A percentile compares a stretch with the other conserved stretches of the same genome.
These are phyloP conservation scores for Hygrophorus russula DNA, from an alignment of 768 basidiomycete genomes.

Conservation along the genomic window DNA sequence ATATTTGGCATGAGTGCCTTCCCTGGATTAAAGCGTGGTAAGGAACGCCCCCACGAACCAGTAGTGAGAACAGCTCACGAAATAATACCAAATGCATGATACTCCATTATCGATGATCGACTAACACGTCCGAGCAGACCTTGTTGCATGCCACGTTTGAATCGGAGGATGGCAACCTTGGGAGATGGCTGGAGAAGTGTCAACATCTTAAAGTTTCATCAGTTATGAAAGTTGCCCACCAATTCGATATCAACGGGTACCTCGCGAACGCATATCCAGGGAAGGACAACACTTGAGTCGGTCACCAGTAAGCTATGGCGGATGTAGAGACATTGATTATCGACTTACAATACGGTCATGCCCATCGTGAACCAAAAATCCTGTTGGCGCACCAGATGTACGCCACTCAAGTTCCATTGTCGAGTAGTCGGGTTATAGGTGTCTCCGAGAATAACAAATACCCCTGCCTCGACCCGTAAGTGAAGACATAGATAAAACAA, in stretches of 20 bases:
- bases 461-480: constrained; percentile 25
- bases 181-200: constrained; percentile 47
- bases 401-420: constrained; percentile 46
- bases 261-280: constrained; percentile 67
- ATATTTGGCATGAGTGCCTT: constrained; percentile 60
- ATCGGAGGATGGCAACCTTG: constrained; percentile 73
- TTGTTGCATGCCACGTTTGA: constrained; percentile 78
- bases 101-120: constrained; percentile 65
- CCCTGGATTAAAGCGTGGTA: constrained; percentile 20
- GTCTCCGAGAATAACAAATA: constrained; percentile 57
- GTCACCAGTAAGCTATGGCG: neutral
- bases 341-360: constrained; percentile 61
- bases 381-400: constrained; percentile 50
- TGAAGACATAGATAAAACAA: neutral
- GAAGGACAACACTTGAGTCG: constrained; percentile 45
- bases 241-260: constrained; percentile 68
- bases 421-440: constrained; percentile 44
- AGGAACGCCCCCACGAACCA: neutral
- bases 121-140: constrained; percentile 66
- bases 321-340: neutral
- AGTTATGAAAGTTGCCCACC: constrained; percentile 26
- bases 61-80: constrained; percentile 34
- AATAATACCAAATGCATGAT: constrained; percentile 73
- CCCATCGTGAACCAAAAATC: constrained; percentile 68
- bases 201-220: constrained; percentile 5